Percentiles rank a stretch among this genome's conserved stretches.
phyloP scores from a whole-genome alignment of 495 filamentous ascomycete genomes.

The Neurospora hispaniola region DNA sequence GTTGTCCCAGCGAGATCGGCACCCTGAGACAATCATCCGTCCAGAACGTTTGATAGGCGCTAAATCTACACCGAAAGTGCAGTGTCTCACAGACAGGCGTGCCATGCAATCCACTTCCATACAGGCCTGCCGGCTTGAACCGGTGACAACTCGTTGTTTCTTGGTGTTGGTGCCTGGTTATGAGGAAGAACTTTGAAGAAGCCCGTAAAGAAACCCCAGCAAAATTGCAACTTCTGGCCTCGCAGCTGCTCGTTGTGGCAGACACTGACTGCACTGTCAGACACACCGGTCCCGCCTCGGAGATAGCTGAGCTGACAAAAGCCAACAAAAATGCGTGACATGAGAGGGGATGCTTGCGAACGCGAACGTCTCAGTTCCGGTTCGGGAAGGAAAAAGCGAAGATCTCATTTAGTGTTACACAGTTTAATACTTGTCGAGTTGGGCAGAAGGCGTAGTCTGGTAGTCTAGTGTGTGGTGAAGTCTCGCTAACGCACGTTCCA shows the following conservation, averaged over 20 bases:
- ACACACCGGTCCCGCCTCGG: not conserved
- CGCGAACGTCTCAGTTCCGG: not conserved
- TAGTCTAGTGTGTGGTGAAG: not conserved
- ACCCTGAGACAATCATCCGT: not conserved
- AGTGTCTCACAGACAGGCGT: not conserved
- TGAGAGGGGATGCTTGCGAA: not conserved
- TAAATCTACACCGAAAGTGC: not conserved
- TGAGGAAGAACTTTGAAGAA: no score
- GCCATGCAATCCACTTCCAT: not conserved
- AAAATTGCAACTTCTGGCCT: no score
- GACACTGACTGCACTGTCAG: not conserved
- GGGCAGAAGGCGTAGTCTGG: not conserved
- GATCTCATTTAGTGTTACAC: not conserved
- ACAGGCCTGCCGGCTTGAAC: not conserved
- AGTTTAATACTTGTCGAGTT: no score
- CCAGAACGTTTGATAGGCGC: not conserved
- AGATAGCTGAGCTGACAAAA: not conserved
- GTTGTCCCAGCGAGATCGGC: not conserved
- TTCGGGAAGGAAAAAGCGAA: not conserved
- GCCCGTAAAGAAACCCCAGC: no score
- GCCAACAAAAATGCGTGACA: not conserved
- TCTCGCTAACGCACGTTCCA: not conserved
- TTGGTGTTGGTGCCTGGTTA: no score
- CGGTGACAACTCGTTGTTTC: not conserved
- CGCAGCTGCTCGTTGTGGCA: not conserved